phyloP scores from a whole-genome alignment of 2,329 filamentous ascomycete species.

The Nakataea oryzae region DNA sequence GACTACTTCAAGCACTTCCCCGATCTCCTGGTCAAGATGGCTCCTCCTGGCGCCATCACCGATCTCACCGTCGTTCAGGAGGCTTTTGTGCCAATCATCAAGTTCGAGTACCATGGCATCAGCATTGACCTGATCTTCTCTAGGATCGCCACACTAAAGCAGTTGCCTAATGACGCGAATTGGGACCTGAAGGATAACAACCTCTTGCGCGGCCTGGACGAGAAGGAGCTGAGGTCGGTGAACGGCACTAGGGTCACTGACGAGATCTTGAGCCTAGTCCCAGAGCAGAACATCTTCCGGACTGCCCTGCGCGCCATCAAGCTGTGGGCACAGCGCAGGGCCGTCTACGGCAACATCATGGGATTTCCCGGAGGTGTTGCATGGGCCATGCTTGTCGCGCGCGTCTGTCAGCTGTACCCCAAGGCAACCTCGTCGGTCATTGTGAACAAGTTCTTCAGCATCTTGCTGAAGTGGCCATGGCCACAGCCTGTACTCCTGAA shows the following conservation, averaged over 20 bases:
- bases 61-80: conserved; percentile 80
- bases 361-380: conserved; percentile 95
- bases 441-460: conserved; percentile 86
- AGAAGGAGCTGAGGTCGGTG: conserved; percentile 76
- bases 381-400: conserved; percentile 94
- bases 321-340: conserved; percentile 86
- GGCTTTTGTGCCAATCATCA: conserved; percentile 94
- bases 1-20: conserved; percentile 92
- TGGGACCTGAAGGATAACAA: conserved; percentile 74
- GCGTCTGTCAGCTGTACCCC: conserved; percentile 92
- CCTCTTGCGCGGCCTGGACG: conserved; percentile 75
- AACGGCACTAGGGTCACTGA: conserved; percentile 94
- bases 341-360: conserved; percentile 92
- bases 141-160: conserved; percentile 57
- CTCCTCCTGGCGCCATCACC: conserved; percentile 67
- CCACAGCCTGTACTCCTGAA: conserved; percentile 89
- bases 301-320: conserved; percentile 87
- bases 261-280: conserved; percentile 81
- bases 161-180: conserved; percentile 56
- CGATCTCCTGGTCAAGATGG: conserved; percentile 65
- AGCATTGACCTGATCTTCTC: conserved; percentile 93
- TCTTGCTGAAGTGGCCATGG: conserved; percentile 89
- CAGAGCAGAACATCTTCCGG: conserved; percentile 81
- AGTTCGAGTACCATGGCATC: conserved; percentile 82
- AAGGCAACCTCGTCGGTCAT: conserved; percentile 83